Evolutionary conservation across 257 asterid species (phyloP), one percentile per base, ranked within the genome.

Genomic region (Dorcoceras hygrometricum): DNA sequence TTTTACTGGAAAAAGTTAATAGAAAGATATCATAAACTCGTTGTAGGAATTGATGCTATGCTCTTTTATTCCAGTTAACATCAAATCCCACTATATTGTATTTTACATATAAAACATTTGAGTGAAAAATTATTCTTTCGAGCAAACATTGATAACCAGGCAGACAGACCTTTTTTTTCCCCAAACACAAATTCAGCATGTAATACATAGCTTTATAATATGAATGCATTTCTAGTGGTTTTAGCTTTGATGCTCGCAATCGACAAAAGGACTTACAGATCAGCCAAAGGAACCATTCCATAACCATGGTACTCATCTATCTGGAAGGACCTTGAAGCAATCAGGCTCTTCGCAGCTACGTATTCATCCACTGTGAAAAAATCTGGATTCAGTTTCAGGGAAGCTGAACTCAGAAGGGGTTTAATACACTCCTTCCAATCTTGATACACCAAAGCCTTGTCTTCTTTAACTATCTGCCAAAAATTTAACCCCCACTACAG

Each of bases 201-300:
- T 34, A 34, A 34, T 8, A 8, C 46, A 34, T 34, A 24, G 32
- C 31, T 23, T 11, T 67, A 57, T 4, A 0, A 62, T 27, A 54
- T 57, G n/a, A n/a, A n/a, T n/a, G n/a, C n/a, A n/a, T n/a, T n/a
- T n/a, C n/a, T n/a, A n/a, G n/a, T n/a, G n/a, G n/a, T n/a, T n/a
- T n/a, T n/a, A n/a, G n/a, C n/a, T n/a, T n/a, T n/a, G n/a, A n/a
- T 22, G 8, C 20, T 18, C 0, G 63, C 63, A 6, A 25, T 19
- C 6, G 24, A 12, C 28, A 23, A 59, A 2, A 34, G 14, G 10
- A 34, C 46, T 34, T 34, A 91, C 95, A 92, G 93, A 82, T 92
- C 98, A 50, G 97, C 98, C 75, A 92, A 76, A 67, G 98, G 98
- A 67, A 87, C 98, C 98, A 92, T 92, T 71, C 98, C 98, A 57